A percentile compares a stretch with the other conserved stretches of the same genome.
Evolutionary conservation across 2,329 filamentous ascomycete genomes (phyloP).

Genomic region (Macroventuria anomochaeta): DNA sequence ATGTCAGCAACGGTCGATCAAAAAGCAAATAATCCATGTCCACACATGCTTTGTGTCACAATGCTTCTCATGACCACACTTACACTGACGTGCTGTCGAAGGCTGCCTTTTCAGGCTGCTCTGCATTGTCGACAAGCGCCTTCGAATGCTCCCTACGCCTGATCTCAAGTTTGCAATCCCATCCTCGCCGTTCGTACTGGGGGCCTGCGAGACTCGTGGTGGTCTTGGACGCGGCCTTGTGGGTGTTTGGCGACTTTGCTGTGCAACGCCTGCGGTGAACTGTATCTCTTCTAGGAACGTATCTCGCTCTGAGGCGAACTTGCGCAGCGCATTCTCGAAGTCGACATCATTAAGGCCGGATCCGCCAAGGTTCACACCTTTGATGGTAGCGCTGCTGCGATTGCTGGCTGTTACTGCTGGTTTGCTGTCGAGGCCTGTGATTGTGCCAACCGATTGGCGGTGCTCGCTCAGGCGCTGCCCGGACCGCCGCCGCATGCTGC

Average conservation of each 20-base stretch:
- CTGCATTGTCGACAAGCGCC: constrained; percentile 90
- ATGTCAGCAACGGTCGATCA: constrained; percentile 33
- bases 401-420: constrained; percentile 62
- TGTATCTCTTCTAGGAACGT: constrained; percentile 91
- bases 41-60: constrained; percentile 7
- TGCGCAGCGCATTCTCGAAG: constrained; percentile 90
- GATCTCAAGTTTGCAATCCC: constrained; percentile 60
- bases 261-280: constrained; percentile 78
- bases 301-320: constrained; percentile 95
- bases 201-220: constrained; percentile 70
- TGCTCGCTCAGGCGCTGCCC: constrained; percentile 53
- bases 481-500: constrained; percentile 46
- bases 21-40: constrained; percentile 32
- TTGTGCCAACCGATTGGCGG: constrained; percentile 60
- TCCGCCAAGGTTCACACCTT: constrained; percentile 51
- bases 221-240: constrained; percentile 77
- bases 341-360: constrained; percentile 73
- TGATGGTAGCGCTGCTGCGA: constrained; percentile 69
- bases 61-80: constrained; percentile 46
- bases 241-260: constrained; percentile 54
- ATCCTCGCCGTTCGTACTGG: constrained; percentile 55
- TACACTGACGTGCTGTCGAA: constrained; percentile 75
- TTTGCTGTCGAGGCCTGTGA: constrained; percentile 52
- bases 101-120: constrained; percentile 91
- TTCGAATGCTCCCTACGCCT: constrained; percentile 82